phyloP scores from a whole-genome alignment of 371 early-diverging fungal species.

The Rhizopus delemar region DNA sequence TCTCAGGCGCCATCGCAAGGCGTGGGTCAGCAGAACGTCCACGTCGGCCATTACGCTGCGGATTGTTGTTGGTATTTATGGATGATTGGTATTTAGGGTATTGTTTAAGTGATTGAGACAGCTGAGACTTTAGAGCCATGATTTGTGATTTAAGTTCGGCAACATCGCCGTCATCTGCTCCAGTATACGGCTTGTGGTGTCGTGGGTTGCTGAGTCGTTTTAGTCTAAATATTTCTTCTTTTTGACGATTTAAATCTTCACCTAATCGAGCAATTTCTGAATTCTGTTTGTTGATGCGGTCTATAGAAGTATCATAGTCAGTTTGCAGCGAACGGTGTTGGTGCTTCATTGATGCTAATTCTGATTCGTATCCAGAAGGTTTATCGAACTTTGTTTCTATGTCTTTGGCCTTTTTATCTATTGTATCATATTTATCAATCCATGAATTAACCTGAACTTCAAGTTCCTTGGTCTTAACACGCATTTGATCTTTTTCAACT shows the following conservation, averaged over 20 bases:
- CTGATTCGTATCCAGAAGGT: slow-evolving; percentile 56
- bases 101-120: no score
- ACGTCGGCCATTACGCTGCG: not conserved
- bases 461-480: slow-evolving; percentile 53
- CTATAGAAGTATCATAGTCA: slow-evolving; percentile 50
- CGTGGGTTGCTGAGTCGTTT: slow-evolving; percentile 34
- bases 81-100: no score
- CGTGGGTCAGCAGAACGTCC: not conserved
- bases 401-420: slow-evolving; percentile 51
- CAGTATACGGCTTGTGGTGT: not conserved
- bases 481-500: slow-evolving; percentile 67
- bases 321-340: slow-evolving; percentile 51
- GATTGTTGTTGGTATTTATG: no score
- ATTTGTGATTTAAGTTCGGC: no score
- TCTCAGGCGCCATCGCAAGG: not conserved
- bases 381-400: slow-evolving; percentile 50
- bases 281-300: slow-evolving; percentile 67
- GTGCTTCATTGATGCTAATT: slow-evolving; percentile 57
- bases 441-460: slow-evolving; percentile 68
- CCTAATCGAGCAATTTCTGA: slow-evolving; percentile 66
- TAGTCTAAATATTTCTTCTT: slow-evolving; percentile 73
- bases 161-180: no score
- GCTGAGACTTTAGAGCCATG: no score
- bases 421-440: slow-evolving; percentile 71
- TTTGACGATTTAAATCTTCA: slow-evolving; percentile 59